A percentile compares a stretch with the other conserved stretches of the same genome.
Evolutionary conservation across 768 basidiomycete genomes (phyloP).

Genomic region (Mycena olivaceomarginata): DNA sequence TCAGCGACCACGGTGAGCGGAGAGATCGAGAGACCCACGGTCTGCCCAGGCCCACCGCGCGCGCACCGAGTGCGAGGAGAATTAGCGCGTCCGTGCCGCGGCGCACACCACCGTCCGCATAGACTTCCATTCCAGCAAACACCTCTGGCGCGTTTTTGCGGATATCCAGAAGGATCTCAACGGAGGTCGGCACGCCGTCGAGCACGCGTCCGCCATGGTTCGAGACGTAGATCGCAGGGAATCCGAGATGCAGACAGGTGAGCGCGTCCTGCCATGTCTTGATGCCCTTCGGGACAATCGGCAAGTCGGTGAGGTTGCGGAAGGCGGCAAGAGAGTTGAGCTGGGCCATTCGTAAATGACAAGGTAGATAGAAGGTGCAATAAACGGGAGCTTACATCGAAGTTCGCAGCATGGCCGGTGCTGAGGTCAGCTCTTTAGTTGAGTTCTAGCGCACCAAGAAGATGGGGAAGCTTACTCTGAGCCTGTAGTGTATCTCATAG

Average conservation of each 20-base stretch:
- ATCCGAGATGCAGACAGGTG: slow-evolving; percentile 58
- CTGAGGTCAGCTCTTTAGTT: slow-evolving; percentile 27
- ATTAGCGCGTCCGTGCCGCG: slow-evolving; percentile 67
- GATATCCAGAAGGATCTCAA: slow-evolving; percentile 63
- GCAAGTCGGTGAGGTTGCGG: slow-evolving; percentile 52
- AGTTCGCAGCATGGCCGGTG: slow-evolving; percentile 49
- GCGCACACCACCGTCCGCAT: slow-evolving; percentile 67
- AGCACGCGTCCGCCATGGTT: slow-evolving; percentile 63
- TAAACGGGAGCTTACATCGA: slow-evolving; percentile 35
- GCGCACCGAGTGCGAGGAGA: slow-evolving; percentile 63
- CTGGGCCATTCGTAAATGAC: background rate
- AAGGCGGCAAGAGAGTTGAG: slow-evolving; percentile 44
- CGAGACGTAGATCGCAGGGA: slow-evolving; percentile 61
- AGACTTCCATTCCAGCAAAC: slow-evolving; percentile 63
- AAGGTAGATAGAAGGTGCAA: background rate
- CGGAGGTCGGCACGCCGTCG: slow-evolving; percentile 59
- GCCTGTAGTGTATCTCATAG: slow-evolving; percentile 42
- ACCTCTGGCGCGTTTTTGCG: slow-evolving; percentile 60
- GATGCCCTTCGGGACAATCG: slow-evolving; percentile 54
- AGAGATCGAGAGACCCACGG: slow-evolving; percentile 23
- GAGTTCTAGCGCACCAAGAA: background rate
- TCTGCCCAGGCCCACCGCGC: slow-evolving; percentile 62
- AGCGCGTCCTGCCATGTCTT: slow-evolving; percentile 56
- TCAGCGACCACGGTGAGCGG: background rate
- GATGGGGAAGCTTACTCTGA: slow-evolving; percentile 31